Evolutionary conservation across 1,284 basidiomycete genomes (phyloP), one percentile per base, ranked within the genome.

Genomic region (Ganoderma lingzhi): DNA sequence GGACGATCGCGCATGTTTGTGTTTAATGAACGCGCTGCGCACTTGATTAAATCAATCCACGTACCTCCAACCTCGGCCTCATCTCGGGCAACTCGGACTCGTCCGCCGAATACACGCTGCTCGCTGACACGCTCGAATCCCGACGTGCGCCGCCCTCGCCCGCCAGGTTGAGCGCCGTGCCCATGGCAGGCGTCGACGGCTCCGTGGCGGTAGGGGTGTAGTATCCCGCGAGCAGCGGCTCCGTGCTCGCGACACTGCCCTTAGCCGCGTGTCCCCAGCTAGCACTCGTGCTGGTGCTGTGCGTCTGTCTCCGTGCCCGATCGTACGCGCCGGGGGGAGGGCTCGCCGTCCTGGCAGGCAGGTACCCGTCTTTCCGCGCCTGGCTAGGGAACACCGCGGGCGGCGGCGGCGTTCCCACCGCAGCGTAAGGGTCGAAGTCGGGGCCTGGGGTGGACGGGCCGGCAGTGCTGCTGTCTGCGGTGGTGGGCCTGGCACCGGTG

Each of bases 171-270:
- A 73, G 51, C 64, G 69, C 68, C 39, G 71, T 35, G 15, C 68
- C 59, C 62, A 73, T 62, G 19, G 71, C 76, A 45, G 79, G 77
- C 28, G 72, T 75, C 4, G 76, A 78, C 66, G 65, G 70, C 56
- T 72, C 71, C 67, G 66, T 78, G 75, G n/a, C 76, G 73, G 76
- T 63, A 71, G 74, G 51, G 69, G 74, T 65, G 62, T 79, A 79
- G 67, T 82, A 86, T 9, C 82, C 82, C 4, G 85, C 84, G 63
- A 93, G 78, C 30, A 92, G 81, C 35, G 90, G 90, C 72, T 92
- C 91, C 69, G 86, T 86, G 79, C 91, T 93, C 28, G 86, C 88
- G 14, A 83, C 84, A 70, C 88, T 87, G 60, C 86, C 83, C 65
- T 85, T 85, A 64, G 85, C 80, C 56, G 83, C 82, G 75, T 88